A percentile compares a stretch with the other conserved stretches of the same genome.
Conservation (phyloP, 2,329 filamentous ascomycete genomes). For the Exophiala oligosperma region DNA sequence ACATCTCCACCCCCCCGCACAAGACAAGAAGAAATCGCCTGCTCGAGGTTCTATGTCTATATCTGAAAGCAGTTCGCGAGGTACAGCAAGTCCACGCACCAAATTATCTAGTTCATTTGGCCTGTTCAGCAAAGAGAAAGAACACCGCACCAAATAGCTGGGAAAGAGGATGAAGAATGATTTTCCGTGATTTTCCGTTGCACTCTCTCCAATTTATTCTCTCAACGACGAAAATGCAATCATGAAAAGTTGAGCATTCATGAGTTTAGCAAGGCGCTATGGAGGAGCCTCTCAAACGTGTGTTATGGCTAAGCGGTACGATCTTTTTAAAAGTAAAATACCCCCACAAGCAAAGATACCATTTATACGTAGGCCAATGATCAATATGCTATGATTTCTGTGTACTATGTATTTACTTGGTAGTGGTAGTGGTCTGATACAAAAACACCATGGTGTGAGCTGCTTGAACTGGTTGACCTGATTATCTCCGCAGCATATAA, state of each 20-base stretch:
- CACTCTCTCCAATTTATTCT: background rate
- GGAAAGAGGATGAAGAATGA: background rate
- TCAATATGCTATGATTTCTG: background rate
- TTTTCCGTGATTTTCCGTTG: background rate
- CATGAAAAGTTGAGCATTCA: background rate
- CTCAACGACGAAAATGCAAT: background rate
- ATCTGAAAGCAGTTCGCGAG: background rate
- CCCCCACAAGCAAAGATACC: too few relatives aligned
- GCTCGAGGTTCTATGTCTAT: background rate
- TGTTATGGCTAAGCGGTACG: background rate
- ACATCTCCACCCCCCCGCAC: constrained; percentile 12
- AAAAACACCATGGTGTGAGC: background rate
- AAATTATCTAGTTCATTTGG: constrained; percentile 21
- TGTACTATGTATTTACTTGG: too few relatives aligned
- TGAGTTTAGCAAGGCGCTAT: constrained; percentile 1
- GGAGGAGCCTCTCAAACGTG: background rate
- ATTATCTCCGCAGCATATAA: background rate
- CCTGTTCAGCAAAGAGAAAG: constrained; percentile 19
- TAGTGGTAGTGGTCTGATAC: too few relatives aligned
- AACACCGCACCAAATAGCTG: constrained; percentile 1
- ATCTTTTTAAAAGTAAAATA: background rate
- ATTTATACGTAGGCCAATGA: background rate
- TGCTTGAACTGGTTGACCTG: too few relatives aligned
- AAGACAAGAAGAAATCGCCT: constrained; percentile 5
- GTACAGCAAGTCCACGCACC: constrained; percentile 5